Conservation (phyloP, 176 grass and related monocot genomes). For the Zizania latifolia region DNA sequence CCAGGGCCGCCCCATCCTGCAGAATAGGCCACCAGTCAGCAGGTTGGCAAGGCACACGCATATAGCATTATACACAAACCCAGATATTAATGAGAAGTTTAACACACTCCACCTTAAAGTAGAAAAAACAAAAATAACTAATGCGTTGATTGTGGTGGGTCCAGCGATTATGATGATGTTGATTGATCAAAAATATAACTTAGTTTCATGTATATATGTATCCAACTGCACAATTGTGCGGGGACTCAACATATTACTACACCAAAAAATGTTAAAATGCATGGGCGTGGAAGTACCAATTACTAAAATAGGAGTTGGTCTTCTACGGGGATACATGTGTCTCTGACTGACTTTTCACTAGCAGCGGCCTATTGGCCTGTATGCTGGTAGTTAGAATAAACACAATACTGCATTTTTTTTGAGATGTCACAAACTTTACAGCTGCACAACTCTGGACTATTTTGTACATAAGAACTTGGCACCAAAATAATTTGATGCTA, state of each 20-base stretch:
- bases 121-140: background rate
- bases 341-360: background rate
- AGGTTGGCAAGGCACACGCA: background rate
- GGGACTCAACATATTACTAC: no score
- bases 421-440: no score
- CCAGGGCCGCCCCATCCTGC: constrained; percentile 76
- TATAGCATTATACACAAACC: background rate
- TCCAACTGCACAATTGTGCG: no score
- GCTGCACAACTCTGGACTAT: background rate
- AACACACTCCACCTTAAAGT: background rate
- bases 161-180: background rate
- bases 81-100: background rate
- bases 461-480: background rate
- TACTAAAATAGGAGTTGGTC: background rate
- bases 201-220: no score
- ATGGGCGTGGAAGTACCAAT: no score
- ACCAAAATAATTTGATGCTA: background rate
- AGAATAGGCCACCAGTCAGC: background rate
- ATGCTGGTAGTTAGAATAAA: background rate
- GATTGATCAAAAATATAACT: background rate
- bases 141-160: background rate
- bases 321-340: background rate
- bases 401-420: no score
- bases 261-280: no score
- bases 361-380: background rate